phyloP scores from a whole-genome alignment of 441 rosid species.

The Omphalea diandra region DNA sequence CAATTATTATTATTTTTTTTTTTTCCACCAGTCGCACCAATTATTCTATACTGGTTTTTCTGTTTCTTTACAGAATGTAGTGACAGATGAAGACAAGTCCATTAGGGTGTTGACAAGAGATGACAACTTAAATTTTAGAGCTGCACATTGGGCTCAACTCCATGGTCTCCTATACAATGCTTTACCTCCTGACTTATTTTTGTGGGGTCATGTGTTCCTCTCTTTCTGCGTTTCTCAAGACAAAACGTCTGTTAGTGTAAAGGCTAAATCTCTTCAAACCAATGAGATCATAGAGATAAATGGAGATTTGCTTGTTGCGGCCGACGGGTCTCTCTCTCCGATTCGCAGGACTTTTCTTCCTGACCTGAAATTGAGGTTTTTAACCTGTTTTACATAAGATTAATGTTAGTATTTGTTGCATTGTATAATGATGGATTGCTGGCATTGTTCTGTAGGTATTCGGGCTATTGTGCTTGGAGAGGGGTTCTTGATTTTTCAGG shows the following conservation, averaged over 20 bases:
- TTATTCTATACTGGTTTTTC: neutral
- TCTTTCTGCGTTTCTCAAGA: constrained; percentile 52
- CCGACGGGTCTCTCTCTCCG: constrained; percentile 74
- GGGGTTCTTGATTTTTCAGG: constrained; percentile 67
- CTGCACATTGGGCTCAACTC: constrained; percentile 80
- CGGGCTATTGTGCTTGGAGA: constrained; percentile 85
- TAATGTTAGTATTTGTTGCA: too few species aligned
- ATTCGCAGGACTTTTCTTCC: constrained; percentile 62
- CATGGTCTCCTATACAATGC: constrained; percentile 47
- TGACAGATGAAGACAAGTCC: constrained; percentile 39
- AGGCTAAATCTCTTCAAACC: constrained; percentile 44
- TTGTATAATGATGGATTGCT: neutral
- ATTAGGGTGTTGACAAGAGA: constrained; percentile 50
- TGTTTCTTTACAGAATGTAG: constrained; percentile 48
- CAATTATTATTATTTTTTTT: too few species aligned
- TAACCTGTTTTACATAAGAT: neutral
- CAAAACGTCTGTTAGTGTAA: constrained; percentile 43
- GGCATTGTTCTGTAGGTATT: constrained; percentile 43
- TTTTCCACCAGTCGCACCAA: too few species aligned
- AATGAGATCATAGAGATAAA: constrained; percentile 42
- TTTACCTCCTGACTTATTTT: constrained; percentile 46
- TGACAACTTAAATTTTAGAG: constrained; percentile 61
- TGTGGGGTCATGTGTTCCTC: constrained; percentile 64
- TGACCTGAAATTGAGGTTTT: constrained; percentile 61
- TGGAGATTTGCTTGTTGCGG: constrained; percentile 71